Percentiles rank a stretch among this genome's conserved stretches.
Conservation (phyloP, 805 yeast genomes). For the Cyberlindnera nakhonratchasimensis region DNA sequence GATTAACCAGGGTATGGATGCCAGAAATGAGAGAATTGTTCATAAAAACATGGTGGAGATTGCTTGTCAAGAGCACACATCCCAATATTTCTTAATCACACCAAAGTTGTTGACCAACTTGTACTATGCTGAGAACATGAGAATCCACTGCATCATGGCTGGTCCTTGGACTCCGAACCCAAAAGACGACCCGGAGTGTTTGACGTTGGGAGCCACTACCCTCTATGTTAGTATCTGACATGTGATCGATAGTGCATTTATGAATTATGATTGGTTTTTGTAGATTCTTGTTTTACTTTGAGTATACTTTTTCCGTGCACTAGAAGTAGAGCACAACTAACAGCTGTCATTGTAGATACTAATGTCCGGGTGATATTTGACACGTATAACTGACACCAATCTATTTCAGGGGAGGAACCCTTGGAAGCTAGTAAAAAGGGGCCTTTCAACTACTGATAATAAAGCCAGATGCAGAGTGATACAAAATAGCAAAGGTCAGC, state of each 20-base stretch:
- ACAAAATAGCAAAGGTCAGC: too few relatives aligned
- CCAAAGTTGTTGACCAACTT: constrained; percentile 83
- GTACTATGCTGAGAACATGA: constrained; percentile 75
- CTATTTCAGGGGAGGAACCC: too few relatives aligned
- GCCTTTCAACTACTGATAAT: too few relatives aligned
- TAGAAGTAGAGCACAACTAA: too few relatives aligned
- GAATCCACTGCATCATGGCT: constrained; percentile 80
- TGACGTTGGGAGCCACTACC: constrained; percentile 36
- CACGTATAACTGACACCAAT: too few relatives aligned
- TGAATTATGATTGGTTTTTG: neutral
- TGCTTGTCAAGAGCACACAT: constrained; percentile 60
- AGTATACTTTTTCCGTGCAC: too few relatives aligned
- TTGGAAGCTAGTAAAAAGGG: too few relatives aligned
- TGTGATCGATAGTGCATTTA: too few relatives aligned
- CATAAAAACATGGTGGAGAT: constrained; percentile 85
- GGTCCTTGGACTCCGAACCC: constrained; percentile 44
- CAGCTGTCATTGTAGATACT: too few relatives aligned
- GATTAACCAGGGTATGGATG: constrained; percentile 98
- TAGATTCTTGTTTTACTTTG: too few relatives aligned
- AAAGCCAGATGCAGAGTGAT: too few relatives aligned
- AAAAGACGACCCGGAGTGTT: constrained; percentile 27
- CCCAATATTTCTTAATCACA: constrained; percentile 90
- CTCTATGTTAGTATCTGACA: constrained; percentile 12
- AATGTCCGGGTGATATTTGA: too few relatives aligned
- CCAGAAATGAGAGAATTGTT: constrained; percentile 81